These are phyloP conservation scores for Eucalyptus urophylla DNA, from an alignment of 345 rosid species.

Conservation along the genomic window DNA sequence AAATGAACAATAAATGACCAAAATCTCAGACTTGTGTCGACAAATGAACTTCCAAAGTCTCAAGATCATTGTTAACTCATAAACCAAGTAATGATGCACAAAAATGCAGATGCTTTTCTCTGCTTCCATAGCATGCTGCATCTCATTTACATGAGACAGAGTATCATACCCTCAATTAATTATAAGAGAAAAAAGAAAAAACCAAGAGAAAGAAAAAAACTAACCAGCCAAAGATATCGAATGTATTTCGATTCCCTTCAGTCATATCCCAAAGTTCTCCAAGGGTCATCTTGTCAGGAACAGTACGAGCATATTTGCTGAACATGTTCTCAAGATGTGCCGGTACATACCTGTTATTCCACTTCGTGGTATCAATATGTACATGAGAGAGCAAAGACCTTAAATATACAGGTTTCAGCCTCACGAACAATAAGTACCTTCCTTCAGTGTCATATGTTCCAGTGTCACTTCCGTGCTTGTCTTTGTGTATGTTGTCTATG, in stretches of 20 bases:
- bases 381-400: background rate
- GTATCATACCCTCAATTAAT: background rate
- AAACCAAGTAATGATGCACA: background rate
- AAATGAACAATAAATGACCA: background rate
- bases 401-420: background rate
- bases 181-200: background rate
- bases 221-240: slow-evolving; percentile 61
- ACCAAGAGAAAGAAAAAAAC: background rate
- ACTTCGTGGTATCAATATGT: background rate
- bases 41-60: background rate
- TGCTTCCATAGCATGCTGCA: background rate
- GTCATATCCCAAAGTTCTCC: slow-evolving; percentile 82
- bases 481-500: slow-evolving; percentile 62
- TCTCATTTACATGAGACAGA: background rate
- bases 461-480: slow-evolving; percentile 68
- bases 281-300: slow-evolving; percentile 45
- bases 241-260: slow-evolving; percentile 42
- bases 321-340: slow-evolving; percentile 49
- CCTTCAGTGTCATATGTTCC: slow-evolving; percentile 70
- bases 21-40: background rate
- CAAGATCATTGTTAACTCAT: background rate
- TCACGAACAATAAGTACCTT: slow-evolving; percentile 13
- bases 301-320: slow-evolving; percentile 61
- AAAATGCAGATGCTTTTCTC: background rate
- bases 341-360: slow-evolving; percentile 33